phyloP scores from a whole-genome alignment of 208 protist genomes.

The Lotmaria passim region DNA sequence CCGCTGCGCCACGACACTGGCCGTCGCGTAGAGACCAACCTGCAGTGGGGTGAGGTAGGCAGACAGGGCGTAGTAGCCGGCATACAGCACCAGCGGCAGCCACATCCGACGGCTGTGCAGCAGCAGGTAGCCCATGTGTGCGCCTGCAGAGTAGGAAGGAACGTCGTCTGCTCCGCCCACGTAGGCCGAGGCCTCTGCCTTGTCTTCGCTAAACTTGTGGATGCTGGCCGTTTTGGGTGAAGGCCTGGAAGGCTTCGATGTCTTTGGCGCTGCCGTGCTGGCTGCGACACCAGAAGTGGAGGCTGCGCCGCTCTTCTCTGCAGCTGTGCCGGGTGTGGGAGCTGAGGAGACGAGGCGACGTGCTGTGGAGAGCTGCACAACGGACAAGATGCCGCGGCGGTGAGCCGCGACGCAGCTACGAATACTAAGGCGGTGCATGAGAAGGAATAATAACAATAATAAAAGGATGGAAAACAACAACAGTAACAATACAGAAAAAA shows the following conservation, averaged over 20 bases:
- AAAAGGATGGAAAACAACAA: background rate
- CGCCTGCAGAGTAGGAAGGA: constrained; percentile 51
- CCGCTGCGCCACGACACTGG: constrained; percentile 65
- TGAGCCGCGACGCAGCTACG: constrained; percentile 2
- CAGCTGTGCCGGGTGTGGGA: background rate
- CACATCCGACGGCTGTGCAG: constrained; percentile 74
- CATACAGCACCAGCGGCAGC: constrained; percentile 58
- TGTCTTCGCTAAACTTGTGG: constrained; percentile 69
- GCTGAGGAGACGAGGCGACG: background rate
- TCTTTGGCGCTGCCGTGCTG: background rate
- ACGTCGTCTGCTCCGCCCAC: constrained; percentile 53
- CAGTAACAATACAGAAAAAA: background rate
- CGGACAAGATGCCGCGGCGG: background rate
- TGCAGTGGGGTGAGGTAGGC: constrained; percentile 35
- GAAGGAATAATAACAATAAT: background rate
- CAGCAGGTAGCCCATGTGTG: constrained; percentile 61
- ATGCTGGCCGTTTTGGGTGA: background rate
- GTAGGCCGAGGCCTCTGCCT: constrained; percentile 65
- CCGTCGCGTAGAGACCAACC: constrained; percentile 53
- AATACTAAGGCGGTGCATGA: constrained; percentile 2
- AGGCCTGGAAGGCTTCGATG: constrained; percentile 5
- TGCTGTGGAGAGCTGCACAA: background rate
- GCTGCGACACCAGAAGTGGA: background rate
- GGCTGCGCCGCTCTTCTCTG: no score
- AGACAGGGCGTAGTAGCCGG: constrained; percentile 37